Base-by-base conservation (phyloP, 2,329 filamentous ascomycete genomes). In the Dothideomycetes sp. region DNA sequence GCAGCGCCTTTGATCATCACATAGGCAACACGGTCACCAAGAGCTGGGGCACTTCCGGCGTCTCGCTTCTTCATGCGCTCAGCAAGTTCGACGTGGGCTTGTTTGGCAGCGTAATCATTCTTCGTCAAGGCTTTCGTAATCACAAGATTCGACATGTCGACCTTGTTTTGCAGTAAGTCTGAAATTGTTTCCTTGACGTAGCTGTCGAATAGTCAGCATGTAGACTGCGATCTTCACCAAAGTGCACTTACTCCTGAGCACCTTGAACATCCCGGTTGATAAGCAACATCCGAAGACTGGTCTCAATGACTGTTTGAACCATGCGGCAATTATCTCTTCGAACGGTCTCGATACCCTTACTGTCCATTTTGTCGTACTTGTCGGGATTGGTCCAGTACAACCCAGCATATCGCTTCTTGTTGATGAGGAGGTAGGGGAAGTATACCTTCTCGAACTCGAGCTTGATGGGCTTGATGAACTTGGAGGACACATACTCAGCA, bases 281-380 rank as follows among this genome's bases (percentile, higher is more conserved):
- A 52, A 98, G 66, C 52, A 98, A 85, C 81, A 95, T 96, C 50
- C 86, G 77, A 48, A 98, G 65, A 16, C 94, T 89, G 41, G 91
- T 96, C 62, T 98, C 91, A 53, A 98, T 96, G 43, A 96, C 91
- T 3, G 84, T 95, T 62, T 96, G 89, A 12, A 96, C 91, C 44
- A 98, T 68, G 38, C 91, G 72, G 58, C 91, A 98, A 58, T 98
- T 98, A 61, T 98, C 91, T 72, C 91, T 75, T 50, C 91, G 81
- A 34, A 98, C 93, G 3, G 91, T 98, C 64, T 98, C 91, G 49
- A 98, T 96, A 71, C 91, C 91, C 61, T 98, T 98, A 44, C 86
- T 96, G 62, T 98, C 91, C 93, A 98, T 98, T 70, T 96, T 98
- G 73, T 98, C 93, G 60, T 83, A 91, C 62, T 94, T 95, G 31